These are phyloP conservation scores for Globisporangium apiculatum DNA, from an alignment of 352 stramenopile genomes.

Conservation along the genomic window DNA sequence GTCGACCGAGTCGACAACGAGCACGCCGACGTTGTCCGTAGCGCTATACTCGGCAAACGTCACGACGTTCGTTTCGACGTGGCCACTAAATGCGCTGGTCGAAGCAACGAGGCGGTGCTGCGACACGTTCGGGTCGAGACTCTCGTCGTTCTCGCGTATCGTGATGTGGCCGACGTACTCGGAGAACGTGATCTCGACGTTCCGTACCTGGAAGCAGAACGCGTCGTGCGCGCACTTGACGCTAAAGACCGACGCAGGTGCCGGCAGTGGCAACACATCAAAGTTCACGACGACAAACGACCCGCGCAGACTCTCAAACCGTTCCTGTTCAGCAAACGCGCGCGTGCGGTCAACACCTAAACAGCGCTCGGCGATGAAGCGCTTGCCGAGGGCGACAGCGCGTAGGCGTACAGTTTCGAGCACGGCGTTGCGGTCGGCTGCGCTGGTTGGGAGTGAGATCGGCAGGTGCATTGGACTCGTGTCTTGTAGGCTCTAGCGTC, in stretches of 20 bases:
- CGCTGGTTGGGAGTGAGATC: constrained; percentile 25
- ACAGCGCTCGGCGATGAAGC: constrained; percentile 26
- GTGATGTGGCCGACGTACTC: constrained; percentile 18
- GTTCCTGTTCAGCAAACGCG: constrained; percentile 31
- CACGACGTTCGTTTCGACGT: constrained; percentile 7
- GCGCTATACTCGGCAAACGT: constrained; percentile 3
- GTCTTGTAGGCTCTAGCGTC: constrained; percentile 1
- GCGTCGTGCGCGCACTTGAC: constrained; percentile 29
- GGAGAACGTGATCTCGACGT: constrained; percentile 56
- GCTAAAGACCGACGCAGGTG: constrained; percentile 8
- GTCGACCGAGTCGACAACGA: constrained; percentile 34
- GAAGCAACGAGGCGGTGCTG: constrained; percentile 7
- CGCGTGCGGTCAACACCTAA: constrained; percentile 14
- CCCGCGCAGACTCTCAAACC: constrained; percentile 28
- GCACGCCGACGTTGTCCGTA: constrained; percentile 3
- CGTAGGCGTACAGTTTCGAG: constrained; percentile 18
- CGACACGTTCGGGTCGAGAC: neutral
- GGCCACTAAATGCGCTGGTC: neutral
- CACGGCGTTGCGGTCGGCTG: constrained; percentile 15
- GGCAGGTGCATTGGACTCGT: neutral
- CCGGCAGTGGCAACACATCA: constrained; percentile 25
- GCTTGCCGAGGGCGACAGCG: constrained; percentile 20
- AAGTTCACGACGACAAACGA: constrained; percentile 39
- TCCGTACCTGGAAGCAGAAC: constrained; percentile 28
- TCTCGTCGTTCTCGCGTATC: constrained; percentile 11